These are phyloP conservation scores for Beauveria asiatica DNA, from an alignment of 2,329 filamentous ascomycete species.

Conservation along the genomic window DNA sequence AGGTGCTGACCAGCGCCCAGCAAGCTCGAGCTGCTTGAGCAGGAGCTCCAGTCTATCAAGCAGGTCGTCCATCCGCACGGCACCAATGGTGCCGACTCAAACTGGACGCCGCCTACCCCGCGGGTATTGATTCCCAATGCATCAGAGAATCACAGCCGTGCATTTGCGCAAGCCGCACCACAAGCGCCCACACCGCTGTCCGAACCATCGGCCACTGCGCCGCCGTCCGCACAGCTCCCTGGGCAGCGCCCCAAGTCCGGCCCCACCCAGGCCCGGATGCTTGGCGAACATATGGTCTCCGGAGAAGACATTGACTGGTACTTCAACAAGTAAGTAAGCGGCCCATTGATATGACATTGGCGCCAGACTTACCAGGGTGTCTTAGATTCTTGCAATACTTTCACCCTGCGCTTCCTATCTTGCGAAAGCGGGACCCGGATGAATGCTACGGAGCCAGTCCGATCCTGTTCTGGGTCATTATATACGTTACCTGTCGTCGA, in stretches of 20 bases:
- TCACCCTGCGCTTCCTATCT: conserved; percentile 44
- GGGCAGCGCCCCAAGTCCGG: conserved; percentile 18
- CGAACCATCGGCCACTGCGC: conserved; percentile 18
- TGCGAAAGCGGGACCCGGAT: conserved; percentile 42
- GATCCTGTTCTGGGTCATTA: conserved; percentile 47
- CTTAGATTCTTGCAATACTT: conserved; percentile 43
- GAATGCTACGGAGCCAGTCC: conserved; percentile 38
- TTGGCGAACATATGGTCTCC: conserved; percentile 40
- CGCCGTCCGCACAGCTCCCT: conserved; percentile 15
- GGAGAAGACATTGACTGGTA: conserved; percentile 48
- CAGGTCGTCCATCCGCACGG: conserved; percentile 34
- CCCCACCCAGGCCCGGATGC: conserved; percentile 32
- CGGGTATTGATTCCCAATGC: conserved; percentile 19
- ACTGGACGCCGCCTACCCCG: conserved; percentile 23
- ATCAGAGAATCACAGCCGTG: conserved; percentile 9
- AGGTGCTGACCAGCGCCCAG: conserved; percentile 21
- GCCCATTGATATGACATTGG: not conserved
- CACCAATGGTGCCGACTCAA: conserved; percentile 13
- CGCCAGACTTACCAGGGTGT: not conserved
- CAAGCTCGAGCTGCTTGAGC: conserved; percentile 46
- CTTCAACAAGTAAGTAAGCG: conserved; percentile 39
- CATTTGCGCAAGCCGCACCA: not conserved
- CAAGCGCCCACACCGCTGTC: conserved; percentile 19
- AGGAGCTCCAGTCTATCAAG: conserved; percentile 47
- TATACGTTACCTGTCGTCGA: conserved; percentile 41